Evolutionary conservation across 1,139 yeast genomes (phyloP), one percentile per base, ranked within the genome.

Genomic region (Pichia sp.): DNA sequence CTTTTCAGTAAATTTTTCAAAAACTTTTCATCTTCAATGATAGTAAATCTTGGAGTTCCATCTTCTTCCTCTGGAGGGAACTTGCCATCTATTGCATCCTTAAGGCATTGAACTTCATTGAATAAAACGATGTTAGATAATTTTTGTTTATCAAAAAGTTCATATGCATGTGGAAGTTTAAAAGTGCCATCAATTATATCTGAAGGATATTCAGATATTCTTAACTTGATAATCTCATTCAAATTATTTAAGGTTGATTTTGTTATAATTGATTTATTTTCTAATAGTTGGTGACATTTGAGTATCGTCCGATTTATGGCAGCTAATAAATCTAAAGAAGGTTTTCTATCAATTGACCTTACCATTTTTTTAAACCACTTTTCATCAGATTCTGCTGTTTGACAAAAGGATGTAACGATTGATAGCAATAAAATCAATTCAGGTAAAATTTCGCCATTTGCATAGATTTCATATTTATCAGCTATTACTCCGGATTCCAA

Each of bases 381-480:
- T 23, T 38, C 34, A 42, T 63, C 66, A 6, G 64, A 52, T 24
- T 57, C 49, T 50, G 71, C 63, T 30, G 74, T 63, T 25, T 64
- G 55, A 1, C 66, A 58, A 6, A 78, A 43, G 1, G 75, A 68
- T 0, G 80, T 67, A 6, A 79, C 56, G 3, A 76, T 66, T 54
- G 81, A 84, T 6, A 81, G 49, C 12, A 82, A 48, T 29, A 82
- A 64, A 2, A 73, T 64, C 29, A 78, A 62, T 57, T 83, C 90
- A 29, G 81, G 71, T 20, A 74, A 64, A 1, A 80, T 69, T 39
- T 79, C 85, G 12, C 80, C 78, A 37, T 77, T 70, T 9, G 54
- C 58, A 56, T 74, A 82, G 49, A 82, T 73, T 55, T 83, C 90
- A 61, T 78, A 83, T 0, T 80, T 69, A 25, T 79, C 84, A 11